Conservation (phyloP, 2,329 filamentous ascomycete species). For the Aspergillus sp. region DNA sequence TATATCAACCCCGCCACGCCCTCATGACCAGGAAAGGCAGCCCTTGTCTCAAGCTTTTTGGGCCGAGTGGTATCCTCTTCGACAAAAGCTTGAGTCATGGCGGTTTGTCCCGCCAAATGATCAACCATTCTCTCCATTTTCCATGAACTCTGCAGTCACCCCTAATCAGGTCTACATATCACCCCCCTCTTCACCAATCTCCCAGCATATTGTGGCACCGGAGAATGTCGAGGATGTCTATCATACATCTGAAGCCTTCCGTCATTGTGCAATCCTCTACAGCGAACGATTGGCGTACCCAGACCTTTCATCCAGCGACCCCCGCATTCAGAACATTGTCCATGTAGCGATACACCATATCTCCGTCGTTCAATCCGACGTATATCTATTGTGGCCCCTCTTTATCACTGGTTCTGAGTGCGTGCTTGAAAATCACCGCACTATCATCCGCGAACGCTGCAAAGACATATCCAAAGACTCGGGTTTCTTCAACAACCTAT, state of each 20-base stretch:
- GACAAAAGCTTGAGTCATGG: constrained; percentile 73
- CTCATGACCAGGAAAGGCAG: constrained; percentile 12
- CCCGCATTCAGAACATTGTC: constrained; percentile 78
- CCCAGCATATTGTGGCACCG: constrained; percentile 38
- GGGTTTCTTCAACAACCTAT: constrained; percentile 90
- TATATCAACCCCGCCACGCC: constrained; percentile 24
- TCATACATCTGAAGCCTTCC: constrained; percentile 84
- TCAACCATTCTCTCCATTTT: constrained; percentile 10
- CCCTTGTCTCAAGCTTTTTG: constrained; percentile 55
- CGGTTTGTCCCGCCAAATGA: constrained; percentile 54
- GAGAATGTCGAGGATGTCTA: constrained; percentile 68
- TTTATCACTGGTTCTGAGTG: constrained; percentile 90
- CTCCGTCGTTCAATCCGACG: constrained; percentile 72
- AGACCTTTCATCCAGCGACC: constrained; percentile 64
- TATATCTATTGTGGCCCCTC: constrained; percentile 89
- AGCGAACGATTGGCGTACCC: constrained; percentile 82
- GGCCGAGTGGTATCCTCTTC: constrained; percentile 79
- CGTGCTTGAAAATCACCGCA: constrained; percentile 72
- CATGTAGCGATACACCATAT: constrained; percentile 80
- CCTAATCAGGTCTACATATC: constrained; percentile 21
- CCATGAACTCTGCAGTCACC: constrained; percentile 6
- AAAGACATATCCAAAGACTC: constrained; percentile 81
- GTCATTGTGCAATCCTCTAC: constrained; percentile 83
- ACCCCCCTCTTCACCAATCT: constrained; percentile 20
- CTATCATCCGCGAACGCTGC: constrained; percentile 73